Base-by-base conservation (phyloP, 2,329 filamentous ascomycete species). In the Plectosphaerella plurivora region DNA sequence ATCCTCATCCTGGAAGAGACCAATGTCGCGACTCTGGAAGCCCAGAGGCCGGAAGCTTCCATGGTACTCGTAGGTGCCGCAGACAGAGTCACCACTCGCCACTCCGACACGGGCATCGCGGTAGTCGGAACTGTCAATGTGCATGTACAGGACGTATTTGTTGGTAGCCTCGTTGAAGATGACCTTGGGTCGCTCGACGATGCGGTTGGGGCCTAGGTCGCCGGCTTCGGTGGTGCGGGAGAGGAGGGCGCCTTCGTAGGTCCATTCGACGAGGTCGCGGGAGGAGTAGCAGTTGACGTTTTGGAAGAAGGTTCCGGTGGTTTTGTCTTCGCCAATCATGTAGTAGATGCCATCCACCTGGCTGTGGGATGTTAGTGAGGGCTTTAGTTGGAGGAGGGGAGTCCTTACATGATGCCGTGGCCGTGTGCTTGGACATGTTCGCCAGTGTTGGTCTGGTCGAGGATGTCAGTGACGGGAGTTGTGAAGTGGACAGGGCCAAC, bases 271-370 rank as follows among this genome's bases (percentile, higher is more conserved):
- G 0, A 88, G 73, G 63, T 88, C 68, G 12, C 71, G 73, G 14
- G 81, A 85, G 0, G 79, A 81, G 65, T 88, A 88, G 67, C 85
- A 88, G 63, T 87, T 87, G 58, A 88, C 72, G 49, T 83, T 83
- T 53, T 82, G 77, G 64, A 88, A 88, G 0, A 72, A 67, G 1
- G 72, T 76, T 22, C 84, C 83, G n/a, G 78, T 68, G 1, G 81
- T 79, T 64, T 88, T 88, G 68, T 88, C 85, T 63, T 89, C 86
- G 15, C 86, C 86, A 35, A 88, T 79, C 68, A 84, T 77, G 68
- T 88, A 89, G 70, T 82, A 89, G 1, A 75, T 78, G 10, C 70
- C 73, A 44, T 75, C 73, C 2, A 80, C 78, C 58, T 80, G 71
- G 20, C 55, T 56, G 3, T 2, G 11, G 2, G 15, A 33, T 18